These are phyloP conservation scores for Orbilia ellipsospora DNA, from an alignment of 2,329 filamentous ascomycete species.

Conservation along the genomic window DNA sequence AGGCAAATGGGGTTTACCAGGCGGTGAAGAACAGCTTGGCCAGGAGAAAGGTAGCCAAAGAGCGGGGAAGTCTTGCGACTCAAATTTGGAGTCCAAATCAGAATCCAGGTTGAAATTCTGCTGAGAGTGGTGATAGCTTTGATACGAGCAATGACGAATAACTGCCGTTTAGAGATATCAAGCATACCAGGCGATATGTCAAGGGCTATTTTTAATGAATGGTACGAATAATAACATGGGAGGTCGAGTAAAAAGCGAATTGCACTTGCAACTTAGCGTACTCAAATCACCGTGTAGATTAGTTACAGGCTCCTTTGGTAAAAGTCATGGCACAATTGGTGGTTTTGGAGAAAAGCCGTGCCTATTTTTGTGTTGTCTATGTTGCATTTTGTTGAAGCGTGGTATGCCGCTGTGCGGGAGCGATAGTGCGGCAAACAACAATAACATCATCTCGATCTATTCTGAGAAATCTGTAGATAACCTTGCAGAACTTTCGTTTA, in stretches of 20 bases:
- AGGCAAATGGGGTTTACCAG: neutral
- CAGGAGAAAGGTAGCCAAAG: neutral
- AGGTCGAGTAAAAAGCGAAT: neutral
- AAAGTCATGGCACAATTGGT: neutral
- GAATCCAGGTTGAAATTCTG: neutral
- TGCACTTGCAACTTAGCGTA: no score
- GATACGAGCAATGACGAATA: neutral
- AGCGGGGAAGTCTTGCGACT: neutral
- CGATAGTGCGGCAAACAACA: no score
- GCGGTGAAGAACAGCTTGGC: slow-evolving; percentile 1
- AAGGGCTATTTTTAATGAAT: slow-evolving; percentile 3
- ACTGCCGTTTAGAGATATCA: slow-evolving; percentile 8
- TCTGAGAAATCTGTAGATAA: neutral
- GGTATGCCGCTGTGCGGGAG: neutral
- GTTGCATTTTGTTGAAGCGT: neutral
- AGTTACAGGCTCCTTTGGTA: no score
- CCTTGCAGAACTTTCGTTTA: slow-evolving; percentile 16
- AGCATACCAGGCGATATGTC: neutral
- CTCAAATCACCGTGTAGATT: no score
- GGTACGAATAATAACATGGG: neutral
- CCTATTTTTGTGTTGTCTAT: neutral
- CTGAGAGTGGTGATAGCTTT: neutral
- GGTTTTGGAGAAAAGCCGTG: no score
- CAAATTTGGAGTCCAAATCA: neutral
- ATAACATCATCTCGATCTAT: neutral